These are phyloP conservation scores for Microthyrium microscopicum DNA, from an alignment of 2,329 filamentous ascomycete genomes.

Conservation along the genomic window DNA sequence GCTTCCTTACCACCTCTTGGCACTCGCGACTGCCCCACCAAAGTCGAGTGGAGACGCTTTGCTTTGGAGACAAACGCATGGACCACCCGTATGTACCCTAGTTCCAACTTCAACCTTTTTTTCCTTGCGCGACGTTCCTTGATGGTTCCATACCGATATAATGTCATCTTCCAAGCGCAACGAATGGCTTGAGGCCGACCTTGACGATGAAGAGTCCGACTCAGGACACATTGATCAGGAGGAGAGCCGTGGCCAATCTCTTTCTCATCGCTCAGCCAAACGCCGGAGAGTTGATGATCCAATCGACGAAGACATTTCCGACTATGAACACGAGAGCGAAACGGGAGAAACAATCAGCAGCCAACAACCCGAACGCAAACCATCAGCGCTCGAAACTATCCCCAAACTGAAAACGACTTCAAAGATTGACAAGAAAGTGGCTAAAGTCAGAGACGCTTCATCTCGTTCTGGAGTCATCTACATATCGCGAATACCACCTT, in stretches of 20 bases:
- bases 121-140: too few relatives aligned
- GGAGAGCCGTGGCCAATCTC: constrained; percentile 43
- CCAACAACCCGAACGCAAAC: constrained; percentile 1
- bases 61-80: too few relatives aligned
- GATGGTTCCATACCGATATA: not conserved
- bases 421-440: constrained; percentile 32
- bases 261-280: constrained; percentile 36
- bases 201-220: constrained; percentile 27
- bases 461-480: constrained; percentile 69
- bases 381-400: not conserved
- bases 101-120: not conserved
- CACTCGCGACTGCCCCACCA: too few relatives aligned
- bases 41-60: too few relatives aligned
- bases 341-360: not conserved
- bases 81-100: too few relatives aligned
- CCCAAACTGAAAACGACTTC: constrained; percentile 6
- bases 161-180: constrained; percentile 59
- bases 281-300: constrained; percentile 41
- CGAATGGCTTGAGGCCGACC: constrained; percentile 44
- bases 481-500: constrained; percentile 68
- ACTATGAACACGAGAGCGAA: constrained; percentile 10
- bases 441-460: constrained; percentile 45
- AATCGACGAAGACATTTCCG: constrained; percentile 15
- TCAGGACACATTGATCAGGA: constrained; percentile 54
- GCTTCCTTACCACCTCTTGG: too few relatives aligned